phyloP scores from a whole-genome alignment of 1,284 basidiomycete genomes.

The Dichomitus squalens region DNA sequence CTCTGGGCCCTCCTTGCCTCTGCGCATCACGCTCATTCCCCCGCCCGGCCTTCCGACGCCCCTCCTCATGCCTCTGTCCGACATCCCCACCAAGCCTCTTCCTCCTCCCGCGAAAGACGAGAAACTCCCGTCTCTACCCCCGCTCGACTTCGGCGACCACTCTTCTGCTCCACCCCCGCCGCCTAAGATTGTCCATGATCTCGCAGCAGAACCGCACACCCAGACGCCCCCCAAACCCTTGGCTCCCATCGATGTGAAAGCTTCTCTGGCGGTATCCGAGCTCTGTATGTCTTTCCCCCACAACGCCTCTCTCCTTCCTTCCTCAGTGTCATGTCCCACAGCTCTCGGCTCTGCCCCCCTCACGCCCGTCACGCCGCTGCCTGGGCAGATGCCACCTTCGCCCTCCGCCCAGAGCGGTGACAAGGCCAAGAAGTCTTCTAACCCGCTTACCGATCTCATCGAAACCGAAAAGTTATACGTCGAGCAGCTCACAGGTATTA shows the following conservation, averaged over 20 bases:
- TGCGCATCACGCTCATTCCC: neutral
- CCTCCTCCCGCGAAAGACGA: constrained; percentile 36
- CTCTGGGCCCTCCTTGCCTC: too few relatives aligned
- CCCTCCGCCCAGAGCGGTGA: constrained; percentile 38
- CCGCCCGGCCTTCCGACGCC: neutral
- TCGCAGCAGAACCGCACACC: constrained; percentile 14
- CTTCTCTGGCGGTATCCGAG: constrained; percentile 33
- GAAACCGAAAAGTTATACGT: constrained; percentile 94
- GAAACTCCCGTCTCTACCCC: constrained; percentile 40
- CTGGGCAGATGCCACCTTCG: constrained; percentile 24
- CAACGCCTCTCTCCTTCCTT: neutral
- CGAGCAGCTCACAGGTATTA: constrained; percentile 88
- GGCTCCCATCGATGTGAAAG: constrained; percentile 34
- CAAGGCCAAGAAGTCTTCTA: constrained; percentile 62
- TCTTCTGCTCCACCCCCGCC: constrained; percentile 39
- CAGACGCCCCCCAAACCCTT: constrained; percentile 18
- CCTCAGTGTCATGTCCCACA: constrained; percentile 1
- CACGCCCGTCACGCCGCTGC: constrained; percentile 27
- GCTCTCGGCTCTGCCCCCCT: constrained; percentile 24
- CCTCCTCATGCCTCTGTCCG: constrained; percentile 20
- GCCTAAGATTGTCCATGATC: constrained; percentile 34
- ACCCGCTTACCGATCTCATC: constrained; percentile 90
- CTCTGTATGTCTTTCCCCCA: constrained; percentile 20
- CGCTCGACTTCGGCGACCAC: constrained; percentile 27
- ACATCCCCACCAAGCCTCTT: constrained; percentile 31